Evolutionary conservation across 345 rosid genomes (phyloP).

Genomic region (Cardamine occulta): DNA sequence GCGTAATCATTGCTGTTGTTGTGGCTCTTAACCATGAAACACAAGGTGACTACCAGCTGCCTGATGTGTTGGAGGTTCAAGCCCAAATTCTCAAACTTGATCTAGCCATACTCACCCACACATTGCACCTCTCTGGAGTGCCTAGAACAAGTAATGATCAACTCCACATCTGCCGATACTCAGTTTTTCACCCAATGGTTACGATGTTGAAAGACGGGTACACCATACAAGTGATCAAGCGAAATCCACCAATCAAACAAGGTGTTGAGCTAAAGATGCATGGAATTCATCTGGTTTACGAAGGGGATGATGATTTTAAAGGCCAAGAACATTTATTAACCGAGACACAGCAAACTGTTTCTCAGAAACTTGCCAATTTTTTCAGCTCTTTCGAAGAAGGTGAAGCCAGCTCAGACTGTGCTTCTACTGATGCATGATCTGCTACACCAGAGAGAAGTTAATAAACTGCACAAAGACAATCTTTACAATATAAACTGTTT

Average conservation of each 20-base stretch:
- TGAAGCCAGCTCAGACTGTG: constrained; percentile 24
- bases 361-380: constrained; percentile 43
- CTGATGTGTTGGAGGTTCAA: constrained; percentile 47
- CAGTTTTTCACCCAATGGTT: constrained; percentile 46
- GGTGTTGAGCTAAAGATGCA: constrained; percentile 36
- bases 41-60: constrained; percentile 40
- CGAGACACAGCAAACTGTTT: constrained; percentile 20
- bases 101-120: background rate
- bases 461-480: background rate
- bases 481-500: no score
- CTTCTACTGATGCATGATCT: constrained; percentile 25
- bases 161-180: constrained; percentile 57
- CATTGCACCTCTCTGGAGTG: constrained; percentile 53
- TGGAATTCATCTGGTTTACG: constrained; percentile 39
- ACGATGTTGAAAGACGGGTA: constrained; percentile 30
- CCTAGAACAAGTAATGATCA: constrained; percentile 54
- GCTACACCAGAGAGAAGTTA: background rate
- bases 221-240: constrained; percentile 33
- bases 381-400: constrained; percentile 26
- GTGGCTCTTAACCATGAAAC: constrained; percentile 48
- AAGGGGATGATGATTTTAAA: constrained; percentile 36
- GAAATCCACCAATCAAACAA: background rate
- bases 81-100: constrained; percentile 46
- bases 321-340: background rate
- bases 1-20: constrained; percentile 54